Percentiles rank a stretch among this genome's conserved stretches.
These are phyloP conservation scores for Linnemannia exigua DNA, from an alignment of 192 early-diverging fungal genomes.

Conservation along the genomic window DNA sequence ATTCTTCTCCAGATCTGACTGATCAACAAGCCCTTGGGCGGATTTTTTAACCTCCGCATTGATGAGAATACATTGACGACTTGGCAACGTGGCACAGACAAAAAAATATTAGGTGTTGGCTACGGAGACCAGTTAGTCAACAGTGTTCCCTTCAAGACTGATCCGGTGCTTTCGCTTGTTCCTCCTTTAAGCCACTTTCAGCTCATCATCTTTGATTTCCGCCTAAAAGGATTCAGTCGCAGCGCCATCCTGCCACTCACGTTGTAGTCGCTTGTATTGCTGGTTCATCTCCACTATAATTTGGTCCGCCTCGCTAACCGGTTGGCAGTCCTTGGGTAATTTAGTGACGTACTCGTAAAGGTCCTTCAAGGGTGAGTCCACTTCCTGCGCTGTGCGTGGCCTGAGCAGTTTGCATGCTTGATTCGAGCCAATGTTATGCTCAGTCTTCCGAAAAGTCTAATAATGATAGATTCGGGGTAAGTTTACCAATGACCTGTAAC, in stretches of 20 bases:
- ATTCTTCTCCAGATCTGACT: conserved; percentile 25
- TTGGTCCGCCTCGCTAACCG: conserved; percentile 26
- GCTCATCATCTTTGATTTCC: conserved; percentile 17
- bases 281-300: too few species aligned
- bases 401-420: conserved; percentile 1
- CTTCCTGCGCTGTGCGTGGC: conserved; percentile 20
- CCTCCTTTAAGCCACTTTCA: conserved; percentile 17
- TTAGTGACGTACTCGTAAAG: conserved; percentile 34
- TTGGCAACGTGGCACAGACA: conserved; percentile 11
- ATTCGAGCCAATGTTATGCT: background rate
- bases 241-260: conserved; percentile 12
- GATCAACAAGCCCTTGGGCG: conserved; percentile 12
- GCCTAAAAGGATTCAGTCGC: conserved; percentile 18
- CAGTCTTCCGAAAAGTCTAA: conserved; percentile 8
- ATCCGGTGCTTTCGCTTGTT: conserved; percentile 21
- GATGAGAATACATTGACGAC: conserved; percentile 11
- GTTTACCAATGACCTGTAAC: background rate
- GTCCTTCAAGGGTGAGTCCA: conserved; percentile 22
- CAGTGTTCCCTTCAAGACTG: conserved; percentile 20
- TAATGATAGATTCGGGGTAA: background rate
- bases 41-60: conserved; percentile 17
- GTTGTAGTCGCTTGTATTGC: conserved; percentile 21
- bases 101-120: conserved; percentile 16
- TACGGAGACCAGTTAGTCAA: conserved; percentile 17
- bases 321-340: conserved; percentile 19